Evolutionary conservation across 805 yeast species (phyloP), one percentile per base, ranked within the genome.

Genomic region (Candida pini): DNA sequence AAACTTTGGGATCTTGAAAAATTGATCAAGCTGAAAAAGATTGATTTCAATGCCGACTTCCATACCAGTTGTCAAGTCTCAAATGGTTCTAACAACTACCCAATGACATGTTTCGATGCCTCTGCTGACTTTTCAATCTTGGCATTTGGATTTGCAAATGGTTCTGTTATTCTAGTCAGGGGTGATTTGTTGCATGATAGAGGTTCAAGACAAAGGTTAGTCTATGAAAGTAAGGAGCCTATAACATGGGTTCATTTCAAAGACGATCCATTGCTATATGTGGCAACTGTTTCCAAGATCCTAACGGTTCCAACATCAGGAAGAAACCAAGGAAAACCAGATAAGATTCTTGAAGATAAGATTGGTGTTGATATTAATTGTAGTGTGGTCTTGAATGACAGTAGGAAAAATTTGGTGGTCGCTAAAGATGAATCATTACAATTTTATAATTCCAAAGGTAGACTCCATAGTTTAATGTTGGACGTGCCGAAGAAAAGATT

Each of bases 131-230:
- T 80, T 40, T 69, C 85, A 3, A 73, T 84, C 22, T 55, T 82
- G 5, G 89, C 83, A 0, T 61, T 85, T 30, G 96, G 96, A 0
- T 85, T 77, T 48, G 81, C 89, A 10, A 81, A 88, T 55, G 98
- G 98, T 2, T 69, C 77, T 15, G 87, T 89, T 2, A 64, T 89
- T 2, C 62, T 89, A 6, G 74, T 89, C 0, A 63, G 97, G 42
- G 98, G 98, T 7, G 97, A 92, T 56, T 57, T 92, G 21, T 45
- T 86, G 6, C 76, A 88, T 47, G 98, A 92, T 52, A 65, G 95
- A 39, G 97, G 97, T 0, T 78, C 95, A 8, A 74, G 92, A 44
- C 97, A 90, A 50, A 65, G 97, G 19, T 56, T 81, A 0, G 78
- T 89, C 1, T 85, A 78, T 52, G 85, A 81, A 39, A 73, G 79